phyloP scores from a whole-genome alignment of 2,329 filamentous ascomycete genomes.

The Colletotrichum eremochloae region DNA sequence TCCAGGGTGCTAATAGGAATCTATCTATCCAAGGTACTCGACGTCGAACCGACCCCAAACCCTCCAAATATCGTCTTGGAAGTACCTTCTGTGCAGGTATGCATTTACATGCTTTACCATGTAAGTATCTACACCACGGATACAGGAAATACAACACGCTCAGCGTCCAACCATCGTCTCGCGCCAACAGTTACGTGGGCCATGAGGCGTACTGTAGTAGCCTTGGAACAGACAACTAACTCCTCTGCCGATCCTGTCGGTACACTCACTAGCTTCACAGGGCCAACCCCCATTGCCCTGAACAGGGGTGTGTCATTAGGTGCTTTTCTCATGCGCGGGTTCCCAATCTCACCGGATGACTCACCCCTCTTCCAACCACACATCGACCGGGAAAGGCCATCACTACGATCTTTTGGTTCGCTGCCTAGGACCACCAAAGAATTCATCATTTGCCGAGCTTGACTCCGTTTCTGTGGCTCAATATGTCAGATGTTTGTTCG shows the following conservation, averaged over 20 bases:
- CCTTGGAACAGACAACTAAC: slow-evolving; percentile 12
- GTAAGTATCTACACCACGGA: too few species aligned
- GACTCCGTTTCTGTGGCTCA: not conserved
- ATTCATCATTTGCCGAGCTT: slow-evolving; percentile 4
- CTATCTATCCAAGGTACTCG: too few species aligned
- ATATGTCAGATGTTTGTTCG: not conserved
- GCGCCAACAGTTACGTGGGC: slow-evolving; percentile 9
- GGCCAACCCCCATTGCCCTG: slow-evolving; percentile 10
- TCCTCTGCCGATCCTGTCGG: slow-evolving; percentile 29
- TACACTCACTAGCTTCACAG: not conserved
- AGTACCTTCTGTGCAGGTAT: too few species aligned
- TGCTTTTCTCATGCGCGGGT: not conserved
- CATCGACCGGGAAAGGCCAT: not conserved
- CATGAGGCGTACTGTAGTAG: slow-evolving; percentile 6
- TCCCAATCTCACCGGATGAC: slow-evolving; percentile 30
- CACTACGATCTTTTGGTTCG: slow-evolving; percentile 13
- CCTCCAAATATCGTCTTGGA: too few species aligned
- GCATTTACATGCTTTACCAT: too few species aligned
- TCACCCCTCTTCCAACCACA: slow-evolving; percentile 23
- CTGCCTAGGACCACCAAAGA: slow-evolving; percentile 8
- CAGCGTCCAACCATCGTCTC: not conserved
- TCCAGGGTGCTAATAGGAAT: slow-evolving; percentile 5
- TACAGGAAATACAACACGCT: not conserved
- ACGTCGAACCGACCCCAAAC: too few species aligned
- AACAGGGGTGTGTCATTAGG: slow-evolving; percentile 5